Percentiles rank a stretch among this genome's conserved stretches.
These are phyloP conservation scores for Albugo laibachii DNA, from an alignment of 352 stramenopile genomes.

Conservation along the genomic window DNA sequence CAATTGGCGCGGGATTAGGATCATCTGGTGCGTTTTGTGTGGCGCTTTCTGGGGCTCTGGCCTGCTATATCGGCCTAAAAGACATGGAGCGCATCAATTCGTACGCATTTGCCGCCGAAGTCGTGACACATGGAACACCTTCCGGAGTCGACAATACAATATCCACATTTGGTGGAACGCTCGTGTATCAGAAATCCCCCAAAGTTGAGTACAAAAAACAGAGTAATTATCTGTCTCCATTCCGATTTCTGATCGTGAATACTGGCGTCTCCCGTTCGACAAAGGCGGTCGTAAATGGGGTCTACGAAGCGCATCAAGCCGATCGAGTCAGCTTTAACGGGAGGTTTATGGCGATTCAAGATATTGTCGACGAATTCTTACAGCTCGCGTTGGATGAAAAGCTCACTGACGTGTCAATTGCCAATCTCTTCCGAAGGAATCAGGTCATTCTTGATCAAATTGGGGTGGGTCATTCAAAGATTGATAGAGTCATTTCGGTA, in stretches of 20 bases:
- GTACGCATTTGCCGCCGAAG: slow-evolving; percentile 76
- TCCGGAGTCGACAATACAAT: slow-evolving; percentile 87
- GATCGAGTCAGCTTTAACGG: slow-evolving; percentile 18
- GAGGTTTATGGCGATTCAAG: slow-evolving; percentile 65
- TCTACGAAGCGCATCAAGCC: slow-evolving; percentile 40
- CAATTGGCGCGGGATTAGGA: slow-evolving; percentile 79
- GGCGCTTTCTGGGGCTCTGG: slow-evolving; percentile 34
- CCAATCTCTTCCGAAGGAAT: slow-evolving; percentile 36
- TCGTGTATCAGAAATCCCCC: slow-evolving; percentile 50
- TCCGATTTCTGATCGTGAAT: slow-evolving; percentile 81
- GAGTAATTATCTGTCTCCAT: slow-evolving; percentile 27
- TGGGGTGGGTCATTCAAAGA: slow-evolving; percentile 63
- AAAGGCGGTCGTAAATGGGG: slow-evolving; percentile 57
- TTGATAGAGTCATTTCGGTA: slow-evolving; percentile 54
- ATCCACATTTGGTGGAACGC: slow-evolving; percentile 66
- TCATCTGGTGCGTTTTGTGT: slow-evolving; percentile 83
- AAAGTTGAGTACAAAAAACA: slow-evolving; percentile 24
- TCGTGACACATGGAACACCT: slow-evolving; percentile 78
- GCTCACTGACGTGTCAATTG: slow-evolving; percentile 23
- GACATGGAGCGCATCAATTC: slow-evolving; percentile 40
- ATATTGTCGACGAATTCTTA: slow-evolving; percentile 45
- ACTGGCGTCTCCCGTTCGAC: slow-evolving; percentile 81
- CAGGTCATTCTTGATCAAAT: slow-evolving; percentile 58
- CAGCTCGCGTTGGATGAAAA: slow-evolving; percentile 13
- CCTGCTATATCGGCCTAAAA: neutral